Base-by-base conservation (phyloP, 345 rosid genomes). In the Ceriops tagal region DNA sequence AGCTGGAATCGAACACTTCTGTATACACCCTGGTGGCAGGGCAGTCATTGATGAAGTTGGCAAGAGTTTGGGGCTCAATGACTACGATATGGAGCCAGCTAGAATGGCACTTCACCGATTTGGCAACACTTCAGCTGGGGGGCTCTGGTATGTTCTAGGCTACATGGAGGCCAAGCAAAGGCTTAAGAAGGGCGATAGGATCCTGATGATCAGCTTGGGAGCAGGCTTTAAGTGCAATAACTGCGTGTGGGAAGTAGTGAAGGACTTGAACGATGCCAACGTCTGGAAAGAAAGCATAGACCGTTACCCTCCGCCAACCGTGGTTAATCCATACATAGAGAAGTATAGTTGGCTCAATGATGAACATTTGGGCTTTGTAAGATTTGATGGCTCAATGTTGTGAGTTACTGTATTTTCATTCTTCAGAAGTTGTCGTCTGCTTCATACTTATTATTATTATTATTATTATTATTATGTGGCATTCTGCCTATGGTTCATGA, bases 141-240 rank as follows among this genome's bases (percentile, higher is more conserved):
- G 79, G 0, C 59, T 75, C 3, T 75, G 79, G 79, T 75, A 75
- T 53, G 75, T 70, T 28, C 32, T 75, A 31, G 75, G 71, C 1
- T 75, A 75, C 63, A 70, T 75, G 79, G 79, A 75, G 52, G 79
- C 79, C 7, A 75, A 70, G 53, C 47, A 66, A 51, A 70, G 79
- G 74, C 74, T 75, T 4, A 75, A 75, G 62, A 69, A 65, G 11
- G 78, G 74, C 0, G 52, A 75, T 28, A 65, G 71, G 35, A 70
- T 75, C 30, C 55, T 75, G 19, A 75, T 75, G 79, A 65, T 70
- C 28, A 66, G 79, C 49, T 59, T 75, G 13, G 79, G 79, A 21
- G 79, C 75, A 6, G 79, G 79, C 8, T 75, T 75, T n/a, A 70
- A 70, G 75, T 75, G 79, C 67, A 75, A 75, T 35, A 70, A 61